A percentile compares a stretch with the other conserved stretches of the same genome.
Conservation (phyloP, 169 alveolate genomes). For the Cryptosporidium canis region DNA sequence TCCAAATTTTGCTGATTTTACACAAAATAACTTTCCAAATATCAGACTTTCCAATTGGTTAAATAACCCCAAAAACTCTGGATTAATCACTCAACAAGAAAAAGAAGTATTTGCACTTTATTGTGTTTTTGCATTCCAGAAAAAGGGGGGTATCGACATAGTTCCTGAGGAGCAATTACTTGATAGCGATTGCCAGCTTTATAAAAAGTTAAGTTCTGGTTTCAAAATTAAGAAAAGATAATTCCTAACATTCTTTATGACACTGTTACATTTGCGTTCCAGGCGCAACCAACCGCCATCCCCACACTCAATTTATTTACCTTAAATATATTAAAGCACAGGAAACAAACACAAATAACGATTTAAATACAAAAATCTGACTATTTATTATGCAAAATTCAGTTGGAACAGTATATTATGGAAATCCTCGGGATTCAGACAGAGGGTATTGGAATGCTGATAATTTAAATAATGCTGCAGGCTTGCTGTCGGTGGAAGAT, state of each 20-base stretch:
- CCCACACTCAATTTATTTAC: background rate
- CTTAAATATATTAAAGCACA: background rate
- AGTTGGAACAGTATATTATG: conserved; percentile 38
- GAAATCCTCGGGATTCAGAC: conserved; percentile 10
- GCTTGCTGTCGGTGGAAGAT: conserved; percentile 35
- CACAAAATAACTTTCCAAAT: conserved; percentile 36
- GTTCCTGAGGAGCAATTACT: background rate
- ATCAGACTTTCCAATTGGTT: conserved; percentile 61
- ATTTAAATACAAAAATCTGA: background rate
- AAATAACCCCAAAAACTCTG: conserved; percentile 47
- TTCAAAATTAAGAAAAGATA: conserved; percentile 10
- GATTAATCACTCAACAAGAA: conserved; percentile 36
- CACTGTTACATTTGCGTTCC: background rate
- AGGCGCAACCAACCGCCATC: background rate
- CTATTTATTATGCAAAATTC: conserved; percentile 16
- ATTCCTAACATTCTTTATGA: background rate
- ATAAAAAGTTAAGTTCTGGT: background rate
- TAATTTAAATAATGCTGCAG: background rate
- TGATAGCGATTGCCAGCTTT: background rate
- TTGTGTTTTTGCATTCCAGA: conserved; percentile 43
- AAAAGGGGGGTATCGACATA: background rate
- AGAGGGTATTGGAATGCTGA: conserved; percentile 33
- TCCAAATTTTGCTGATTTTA: conserved; percentile 63
- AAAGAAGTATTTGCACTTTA: conserved; percentile 37
- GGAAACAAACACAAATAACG: background rate